phyloP scores from a whole-genome alignment of 2,329 filamentous ascomycete genomes.

The Penicillium fuscoglaucum region DNA sequence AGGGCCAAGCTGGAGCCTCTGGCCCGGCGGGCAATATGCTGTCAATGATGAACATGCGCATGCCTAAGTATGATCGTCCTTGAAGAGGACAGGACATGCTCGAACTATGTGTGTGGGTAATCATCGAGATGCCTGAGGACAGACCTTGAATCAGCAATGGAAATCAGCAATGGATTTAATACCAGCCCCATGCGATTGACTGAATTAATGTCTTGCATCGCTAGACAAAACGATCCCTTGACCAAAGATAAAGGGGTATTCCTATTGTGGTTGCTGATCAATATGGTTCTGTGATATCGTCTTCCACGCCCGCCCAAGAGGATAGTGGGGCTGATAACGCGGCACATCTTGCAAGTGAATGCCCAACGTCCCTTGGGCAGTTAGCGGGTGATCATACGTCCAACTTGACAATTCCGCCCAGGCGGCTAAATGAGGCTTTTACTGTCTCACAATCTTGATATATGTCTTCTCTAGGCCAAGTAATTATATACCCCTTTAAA shows the following conservation, averaged over 20 bases:
- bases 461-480: not conserved
- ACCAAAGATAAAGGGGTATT: not conserved
- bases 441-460: not conserved
- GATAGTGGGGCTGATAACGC: not conserved
- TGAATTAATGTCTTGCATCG: not conserved
- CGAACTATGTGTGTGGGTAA: not conserved
- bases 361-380: not conserved
- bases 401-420: not conserved
- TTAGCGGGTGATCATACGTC: not conserved
- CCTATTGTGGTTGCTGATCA: not conserved
- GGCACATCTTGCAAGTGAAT: not conserved
- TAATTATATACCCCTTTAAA: not conserved
- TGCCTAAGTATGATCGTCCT: conserved; percentile 71
- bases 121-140: not conserved
- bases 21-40: conserved; percentile 88
- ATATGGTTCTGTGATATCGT: not conserved
- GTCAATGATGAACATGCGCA: conserved; percentile 76
- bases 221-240: not conserved
- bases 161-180: not conserved
- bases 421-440: not conserved
- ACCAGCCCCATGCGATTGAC: not conserved
- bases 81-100: conserved; percentile 7
- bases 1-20: conserved; percentile 79
- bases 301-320: not conserved
- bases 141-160: not conserved